Percentiles rank a stretch among this genome's conserved stretches.
These are phyloP conservation scores for Tagetes erecta DNA, from an alignment of 129 eudicot species.

Conservation along the genomic window DNA sequence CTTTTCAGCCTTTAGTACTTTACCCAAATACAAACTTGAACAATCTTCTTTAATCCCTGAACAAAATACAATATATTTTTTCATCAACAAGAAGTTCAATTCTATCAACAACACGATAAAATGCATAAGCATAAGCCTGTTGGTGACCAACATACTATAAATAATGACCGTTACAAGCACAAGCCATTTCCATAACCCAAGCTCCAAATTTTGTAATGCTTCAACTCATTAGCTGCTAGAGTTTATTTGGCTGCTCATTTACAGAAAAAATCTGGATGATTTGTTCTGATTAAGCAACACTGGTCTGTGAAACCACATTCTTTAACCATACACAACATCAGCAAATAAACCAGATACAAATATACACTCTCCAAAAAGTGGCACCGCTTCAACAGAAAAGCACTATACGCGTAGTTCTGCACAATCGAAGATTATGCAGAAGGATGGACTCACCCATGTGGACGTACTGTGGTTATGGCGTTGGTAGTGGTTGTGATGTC, in stretches of 20 bases:
- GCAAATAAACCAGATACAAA: background rate
- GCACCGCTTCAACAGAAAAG: background rate
- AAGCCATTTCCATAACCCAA: slow-evolving; percentile 79
- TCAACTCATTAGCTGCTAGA: slow-evolving; percentile 7
- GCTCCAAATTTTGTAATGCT: slow-evolving; percentile 39
- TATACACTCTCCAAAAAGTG: background rate
- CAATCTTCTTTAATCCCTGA: slow-evolving; percentile 73
- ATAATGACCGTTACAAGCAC: slow-evolving; percentile 65
- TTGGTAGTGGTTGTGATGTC: background rate
- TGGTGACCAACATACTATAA: slow-evolving; percentile 65
- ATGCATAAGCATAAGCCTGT: slow-evolving; percentile 54
- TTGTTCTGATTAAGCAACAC: no score
- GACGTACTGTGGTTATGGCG: background rate
- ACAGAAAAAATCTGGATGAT: no score
- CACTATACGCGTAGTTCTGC: background rate
- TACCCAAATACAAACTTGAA: slow-evolving; percentile 70
- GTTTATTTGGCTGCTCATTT: no score
- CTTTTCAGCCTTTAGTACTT: background rate
- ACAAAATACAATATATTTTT: slow-evolving; percentile 81
- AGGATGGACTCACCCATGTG: slow-evolving; percentile 1
- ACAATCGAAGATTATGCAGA: background rate
- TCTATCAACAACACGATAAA: slow-evolving; percentile 73
- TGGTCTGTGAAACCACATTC: background rate
- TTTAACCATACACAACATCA: background rate
- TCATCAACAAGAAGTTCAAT: slow-evolving; percentile 68